Evolutionary conservation across 495 filamentous ascomycete species (phyloP), one percentile per base, ranked within the genome.

Genomic region (Clohesyomyces aquaticus): DNA sequence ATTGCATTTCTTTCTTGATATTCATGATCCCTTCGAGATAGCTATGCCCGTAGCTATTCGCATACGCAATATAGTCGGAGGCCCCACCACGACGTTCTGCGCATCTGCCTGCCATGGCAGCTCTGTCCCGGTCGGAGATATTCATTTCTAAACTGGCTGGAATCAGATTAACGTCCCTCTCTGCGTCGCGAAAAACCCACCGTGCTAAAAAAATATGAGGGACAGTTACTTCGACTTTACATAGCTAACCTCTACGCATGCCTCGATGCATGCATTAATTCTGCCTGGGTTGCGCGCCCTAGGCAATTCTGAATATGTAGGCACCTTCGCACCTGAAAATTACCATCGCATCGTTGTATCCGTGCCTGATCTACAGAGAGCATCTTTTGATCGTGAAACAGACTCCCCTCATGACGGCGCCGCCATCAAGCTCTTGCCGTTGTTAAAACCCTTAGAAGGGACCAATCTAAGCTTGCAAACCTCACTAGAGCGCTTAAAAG

Each of bases 371-470:
- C 32, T 38, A 38, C 32, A 38, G 32, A 38, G 32, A 38, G 32
- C 32, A 6, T 38, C 32, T 14, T 38, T 38, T 38, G 32, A 38
- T 38, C 32, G 32, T 38, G 32, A 38, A 38, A 38, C 32, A 38
- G 32, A 38, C 32, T 38, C 32, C 32, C 32, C 14, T 38, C 32
- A 38, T 14, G 32, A 38, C 32, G 32, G 32, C 32, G 32, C 32
- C 32, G 32, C 32, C 32, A 38, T 38, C 32, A 38, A 38, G 32
- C 32, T 38, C 32, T 38, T 38, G 32, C 32, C 32, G 14, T 38
- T 38, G 32, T 38, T 38, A 38, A 38, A 38, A 38, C 32, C 32
- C 32, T 38, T 38, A 38, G 32, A 38, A 38, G 32, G 32, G 32
- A 38, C 32, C 32, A 6, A 38, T 38, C 32, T 38, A 38, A 38